Conservation (phyloP, 2,329 filamentous ascomycete species). For the Hymenoscyphus fraxineus region DNA sequence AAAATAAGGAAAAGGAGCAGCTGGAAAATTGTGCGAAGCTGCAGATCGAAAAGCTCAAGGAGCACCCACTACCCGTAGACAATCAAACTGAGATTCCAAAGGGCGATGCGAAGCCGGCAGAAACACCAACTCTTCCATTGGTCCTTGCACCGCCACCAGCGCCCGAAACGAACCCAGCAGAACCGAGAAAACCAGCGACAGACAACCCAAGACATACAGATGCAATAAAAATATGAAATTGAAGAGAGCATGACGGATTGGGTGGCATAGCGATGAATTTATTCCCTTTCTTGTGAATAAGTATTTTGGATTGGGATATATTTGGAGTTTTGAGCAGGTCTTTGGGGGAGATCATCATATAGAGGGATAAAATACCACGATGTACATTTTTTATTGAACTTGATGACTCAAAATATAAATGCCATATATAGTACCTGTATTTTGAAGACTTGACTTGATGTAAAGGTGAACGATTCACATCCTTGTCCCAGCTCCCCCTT, state of each 20-base stretch:
- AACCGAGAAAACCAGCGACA: background rate
- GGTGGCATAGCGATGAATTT: background rate
- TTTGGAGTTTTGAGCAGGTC: background rate
- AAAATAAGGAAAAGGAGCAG: background rate
- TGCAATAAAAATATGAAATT: background rate
- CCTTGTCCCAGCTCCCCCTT: background rate
- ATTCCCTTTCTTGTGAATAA: conserved; percentile 3
- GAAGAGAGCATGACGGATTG: background rate
- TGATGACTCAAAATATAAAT: conserved; percentile 1
- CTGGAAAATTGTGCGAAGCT: background rate
- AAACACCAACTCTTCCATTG: background rate
- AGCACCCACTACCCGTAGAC: background rate
- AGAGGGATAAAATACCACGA: conserved; percentile 1
- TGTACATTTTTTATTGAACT: conserved; percentile 1
- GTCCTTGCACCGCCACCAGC: background rate
- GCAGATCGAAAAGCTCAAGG: background rate
- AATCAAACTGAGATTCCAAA: background rate
- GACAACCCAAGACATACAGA: conserved; percentile 1
- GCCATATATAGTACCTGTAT: background rate
- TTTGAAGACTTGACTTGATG: background rate
- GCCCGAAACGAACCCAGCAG: background rate
- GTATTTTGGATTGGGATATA: background rate
- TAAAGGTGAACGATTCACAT: too few species aligned
- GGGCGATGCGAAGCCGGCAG: background rate
- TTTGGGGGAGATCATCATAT: background rate